A percentile compares a stretch with the other conserved stretches of the same genome.
Evolutionary conservation across 257 asterid genomes (phyloP).

Genomic region (Solanum peruvianum): DNA sequence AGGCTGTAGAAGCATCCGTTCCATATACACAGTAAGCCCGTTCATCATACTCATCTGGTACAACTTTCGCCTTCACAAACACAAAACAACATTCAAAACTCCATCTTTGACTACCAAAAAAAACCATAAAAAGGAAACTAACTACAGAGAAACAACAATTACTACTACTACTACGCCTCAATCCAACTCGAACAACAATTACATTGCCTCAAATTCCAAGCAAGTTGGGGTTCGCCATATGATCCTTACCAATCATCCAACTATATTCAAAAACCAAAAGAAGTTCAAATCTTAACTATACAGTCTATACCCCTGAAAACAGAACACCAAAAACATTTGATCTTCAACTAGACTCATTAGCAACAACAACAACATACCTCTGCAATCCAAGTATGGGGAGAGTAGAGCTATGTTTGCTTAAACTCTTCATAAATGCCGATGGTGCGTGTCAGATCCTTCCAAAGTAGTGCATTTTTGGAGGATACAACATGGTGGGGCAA

Average conservation of each 20-base stretch:
- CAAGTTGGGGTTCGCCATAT: not conserved
- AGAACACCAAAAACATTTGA: not conserved
- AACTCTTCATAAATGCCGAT: not conserved
- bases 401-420: not conserved
- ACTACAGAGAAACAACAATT: not conserved
- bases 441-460: not conserved
- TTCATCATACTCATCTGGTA: conserved; percentile 93
- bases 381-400: not conserved
- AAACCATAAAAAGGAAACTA: not conserved
- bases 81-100: not conserved
- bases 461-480: not conserved
- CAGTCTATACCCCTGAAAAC: not conserved
- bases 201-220: not conserved
- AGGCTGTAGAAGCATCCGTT: conserved; percentile 84
- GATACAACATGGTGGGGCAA: not conserved
- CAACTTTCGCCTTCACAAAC: conserved; percentile 49
- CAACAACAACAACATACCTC: not conserved
- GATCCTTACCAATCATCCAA: not conserved
- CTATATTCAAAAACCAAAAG: not conserved
- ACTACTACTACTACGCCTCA: not conserved
- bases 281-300: not conserved
- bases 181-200: not conserved
- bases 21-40: conserved; percentile 61
- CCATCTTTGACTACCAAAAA: not conserved
- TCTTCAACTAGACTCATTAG: not conserved